Evolutionary conservation across 306 rosid species (phyloP).

Genomic region (Acacia crassicarpa): DNA sequence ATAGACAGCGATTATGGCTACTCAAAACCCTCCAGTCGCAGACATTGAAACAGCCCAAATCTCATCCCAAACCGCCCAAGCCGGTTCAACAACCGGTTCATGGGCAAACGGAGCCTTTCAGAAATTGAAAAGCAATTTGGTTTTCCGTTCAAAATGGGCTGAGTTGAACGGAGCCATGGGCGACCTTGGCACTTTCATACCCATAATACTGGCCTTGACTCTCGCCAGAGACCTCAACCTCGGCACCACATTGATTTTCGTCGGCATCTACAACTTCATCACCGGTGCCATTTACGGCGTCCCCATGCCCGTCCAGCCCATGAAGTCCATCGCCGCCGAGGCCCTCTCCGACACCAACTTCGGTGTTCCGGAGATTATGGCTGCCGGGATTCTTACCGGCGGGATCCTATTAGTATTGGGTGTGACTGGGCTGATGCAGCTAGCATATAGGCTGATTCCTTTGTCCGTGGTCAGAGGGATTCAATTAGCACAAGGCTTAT

Average conservation of each 20-base stretch:
- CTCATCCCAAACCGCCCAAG: not conserved
- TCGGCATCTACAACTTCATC: conserved; percentile 64
- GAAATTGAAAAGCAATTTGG: conserved; percentile 48
- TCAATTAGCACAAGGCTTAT: conserved; percentile 76
- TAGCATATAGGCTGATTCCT: conserved; percentile 61
- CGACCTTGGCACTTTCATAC: conserved; percentile 79
- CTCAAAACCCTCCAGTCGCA: not conserved
- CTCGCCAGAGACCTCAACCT: conserved; percentile 58
- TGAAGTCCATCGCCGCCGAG: conserved; percentile 75
- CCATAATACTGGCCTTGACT: conserved; percentile 67
- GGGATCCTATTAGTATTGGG: conserved; percentile 52
- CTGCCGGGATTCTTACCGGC: conserved; percentile 73
- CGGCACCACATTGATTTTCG: conserved; percentile 79
- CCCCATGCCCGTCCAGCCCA: conserved; percentile 90
- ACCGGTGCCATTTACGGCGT: conserved; percentile 77
- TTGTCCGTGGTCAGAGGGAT: conserved; percentile 67
- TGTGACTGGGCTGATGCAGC: conserved; percentile 58
- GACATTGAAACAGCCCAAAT: conserved; percentile 22
- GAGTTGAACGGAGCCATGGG: conserved; percentile 87
- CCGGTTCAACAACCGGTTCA: not conserved
- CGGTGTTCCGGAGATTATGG: conserved; percentile 69
- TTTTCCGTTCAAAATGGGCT: conserved; percentile 58
- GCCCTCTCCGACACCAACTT: conserved; percentile 58
- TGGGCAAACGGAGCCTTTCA: conserved; percentile 9
- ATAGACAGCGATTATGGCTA: not conserved